Conservation (phyloP, 2,329 filamentous ascomycete species). For the Nemania bipapillata region DNA sequence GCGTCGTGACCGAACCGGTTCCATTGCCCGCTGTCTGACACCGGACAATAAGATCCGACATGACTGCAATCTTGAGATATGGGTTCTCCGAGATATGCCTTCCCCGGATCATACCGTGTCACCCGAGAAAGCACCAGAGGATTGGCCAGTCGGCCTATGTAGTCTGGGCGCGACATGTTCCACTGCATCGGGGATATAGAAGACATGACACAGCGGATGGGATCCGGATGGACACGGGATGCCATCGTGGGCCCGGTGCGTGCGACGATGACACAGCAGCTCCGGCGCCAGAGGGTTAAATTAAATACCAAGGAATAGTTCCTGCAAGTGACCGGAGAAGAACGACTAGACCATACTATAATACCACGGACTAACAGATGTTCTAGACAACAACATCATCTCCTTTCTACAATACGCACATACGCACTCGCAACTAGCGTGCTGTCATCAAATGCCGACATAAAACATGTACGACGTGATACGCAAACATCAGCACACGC, state of each 20-base stretch:
- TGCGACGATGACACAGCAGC: slow-evolving; percentile 13
- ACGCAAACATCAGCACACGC: slow-evolving; percentile 10
- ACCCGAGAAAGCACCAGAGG: neutral
- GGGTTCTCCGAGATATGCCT: neutral
- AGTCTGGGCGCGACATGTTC: slow-evolving; percentile 22
- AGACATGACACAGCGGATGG: slow-evolving; percentile 22
- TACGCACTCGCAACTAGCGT: slow-evolving; percentile 11
- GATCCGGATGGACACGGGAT: slow-evolving; percentile 1
- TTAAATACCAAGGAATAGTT: neutral
- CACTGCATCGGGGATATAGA: slow-evolving; percentile 28
- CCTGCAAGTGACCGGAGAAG: neutral
- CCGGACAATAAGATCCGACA: neutral
- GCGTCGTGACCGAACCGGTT: neutral
- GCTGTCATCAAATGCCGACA: slow-evolving; percentile 2
- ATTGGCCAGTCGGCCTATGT: neutral
- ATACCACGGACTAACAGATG: neutral
- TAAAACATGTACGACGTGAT: slow-evolving; percentile 8
- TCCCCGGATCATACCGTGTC: slow-evolving; percentile 15
- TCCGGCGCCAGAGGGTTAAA: neutral
- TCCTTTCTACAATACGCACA: neutral
- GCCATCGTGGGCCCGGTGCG: slow-evolving; percentile 8
- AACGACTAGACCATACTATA: slow-evolving; percentile 2
- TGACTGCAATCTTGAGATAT: neutral
- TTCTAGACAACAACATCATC: neutral
- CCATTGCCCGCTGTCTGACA: neutral